Percentiles rank a stretch among this genome's conserved stretches.
Conservation (phyloP, 2,329 filamentous ascomycete genomes). For the Aspergillus intermedius region DNA sequence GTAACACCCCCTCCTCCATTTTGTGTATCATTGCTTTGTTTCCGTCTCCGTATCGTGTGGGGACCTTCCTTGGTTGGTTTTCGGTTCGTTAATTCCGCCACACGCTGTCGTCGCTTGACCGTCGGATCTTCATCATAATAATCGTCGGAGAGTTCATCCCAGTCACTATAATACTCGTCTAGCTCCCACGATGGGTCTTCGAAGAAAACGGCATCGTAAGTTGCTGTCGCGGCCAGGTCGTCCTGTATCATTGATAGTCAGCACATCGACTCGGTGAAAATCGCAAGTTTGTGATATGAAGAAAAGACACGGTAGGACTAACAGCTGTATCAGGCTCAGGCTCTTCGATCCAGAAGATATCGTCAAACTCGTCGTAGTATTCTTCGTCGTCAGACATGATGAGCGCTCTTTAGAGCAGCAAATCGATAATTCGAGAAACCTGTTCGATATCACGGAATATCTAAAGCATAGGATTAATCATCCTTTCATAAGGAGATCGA, state of each 20-base stretch:
- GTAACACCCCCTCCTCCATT: background rate
- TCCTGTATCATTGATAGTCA: conserved; percentile 22
- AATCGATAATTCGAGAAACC: too few species aligned
- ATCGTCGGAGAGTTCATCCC: conserved; percentile 42
- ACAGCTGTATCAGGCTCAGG: conserved; percentile 30
- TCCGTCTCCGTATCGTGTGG: conserved; percentile 7
- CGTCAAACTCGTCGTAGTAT: conserved; percentile 31
- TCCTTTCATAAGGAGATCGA: too few species aligned
- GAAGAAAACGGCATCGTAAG: conserved; percentile 34
- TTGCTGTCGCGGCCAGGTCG: conserved; percentile 37
- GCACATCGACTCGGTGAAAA: background rate
- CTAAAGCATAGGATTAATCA: too few species aligned
- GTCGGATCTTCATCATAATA: conserved; percentile 40
- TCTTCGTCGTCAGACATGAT: conserved; percentile 36
- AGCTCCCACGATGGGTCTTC: conserved; percentile 35
- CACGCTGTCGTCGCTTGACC: conserved; percentile 17
- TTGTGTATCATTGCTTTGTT: conserved; percentile 6
- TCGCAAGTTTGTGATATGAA: background rate
- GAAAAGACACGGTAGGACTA: conserved; percentile 7
- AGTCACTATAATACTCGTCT: conserved; percentile 38
- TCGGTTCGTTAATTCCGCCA: conserved; percentile 7
- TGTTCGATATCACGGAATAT: too few species aligned
- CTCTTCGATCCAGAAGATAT: conserved; percentile 30
- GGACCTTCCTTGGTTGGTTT: conserved; percentile 8
- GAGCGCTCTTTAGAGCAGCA: too few species aligned